Conservation (phyloP, 208 protist species). For the Naegleria gruberi region DNA sequence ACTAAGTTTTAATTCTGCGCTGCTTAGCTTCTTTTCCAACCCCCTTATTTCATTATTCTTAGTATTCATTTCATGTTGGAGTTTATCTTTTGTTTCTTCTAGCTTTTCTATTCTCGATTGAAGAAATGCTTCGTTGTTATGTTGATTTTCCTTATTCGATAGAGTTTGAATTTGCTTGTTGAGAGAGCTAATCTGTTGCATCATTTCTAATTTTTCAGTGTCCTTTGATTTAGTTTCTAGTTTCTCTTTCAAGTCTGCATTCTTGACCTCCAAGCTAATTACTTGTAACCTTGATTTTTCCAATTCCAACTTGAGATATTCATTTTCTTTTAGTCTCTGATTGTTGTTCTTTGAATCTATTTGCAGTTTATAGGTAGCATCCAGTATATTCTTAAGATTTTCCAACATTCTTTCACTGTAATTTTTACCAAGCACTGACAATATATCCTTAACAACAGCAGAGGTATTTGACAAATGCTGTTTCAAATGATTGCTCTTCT, state of each 20-base stretch:
- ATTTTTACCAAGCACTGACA: not conserved
- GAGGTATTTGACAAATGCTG: not conserved
- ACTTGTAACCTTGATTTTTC: not conserved
- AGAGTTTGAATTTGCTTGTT: not conserved
- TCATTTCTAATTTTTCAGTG: not conserved
- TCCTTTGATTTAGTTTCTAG: not conserved
- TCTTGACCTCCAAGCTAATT: not conserved
- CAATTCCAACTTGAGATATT: not conserved
- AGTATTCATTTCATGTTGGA: not conserved
- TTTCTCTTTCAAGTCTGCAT: not conserved
- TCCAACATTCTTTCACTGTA: not conserved
- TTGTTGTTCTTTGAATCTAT: not conserved
- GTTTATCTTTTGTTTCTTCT: not conserved
- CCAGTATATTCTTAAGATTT: not conserved
- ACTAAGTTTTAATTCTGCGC: not conserved
- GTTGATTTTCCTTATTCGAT: not conserved
- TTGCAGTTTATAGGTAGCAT: not conserved
- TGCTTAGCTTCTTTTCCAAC: not conserved
- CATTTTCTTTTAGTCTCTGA: not conserved
- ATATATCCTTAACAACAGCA: not conserved
- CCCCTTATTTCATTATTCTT: not conserved
- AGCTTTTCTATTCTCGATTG: not conserved
- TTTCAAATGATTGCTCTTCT: not conserved
- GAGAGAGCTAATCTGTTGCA: not conserved
- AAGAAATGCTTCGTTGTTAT: not conserved